Conservation (phyloP, 352 stramenopile genomes). For the Phytophthora syringae region DNA sequence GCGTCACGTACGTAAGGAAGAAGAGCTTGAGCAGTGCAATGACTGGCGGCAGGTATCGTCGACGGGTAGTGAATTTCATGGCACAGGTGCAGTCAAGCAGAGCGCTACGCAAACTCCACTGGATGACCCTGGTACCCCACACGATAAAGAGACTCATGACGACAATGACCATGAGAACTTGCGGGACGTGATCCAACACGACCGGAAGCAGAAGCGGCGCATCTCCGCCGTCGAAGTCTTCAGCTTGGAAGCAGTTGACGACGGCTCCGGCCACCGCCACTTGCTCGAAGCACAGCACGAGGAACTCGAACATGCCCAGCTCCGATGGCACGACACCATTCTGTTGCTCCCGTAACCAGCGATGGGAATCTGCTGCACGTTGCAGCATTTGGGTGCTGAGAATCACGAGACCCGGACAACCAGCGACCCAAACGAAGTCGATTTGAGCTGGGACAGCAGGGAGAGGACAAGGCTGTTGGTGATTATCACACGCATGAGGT, state of each 20-base stretch:
- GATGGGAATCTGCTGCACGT: constrained; percentile 23
- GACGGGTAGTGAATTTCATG: constrained; percentile 28
- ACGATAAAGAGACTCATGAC: constrained; percentile 29
- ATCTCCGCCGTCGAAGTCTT: constrained; percentile 21
- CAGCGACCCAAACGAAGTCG: neutral
- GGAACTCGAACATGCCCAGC: constrained; percentile 40
- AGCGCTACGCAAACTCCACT: constrained; percentile 31
- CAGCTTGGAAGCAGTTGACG: constrained; percentile 42
- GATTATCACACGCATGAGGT: neutral
- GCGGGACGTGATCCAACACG: constrained; percentile 30
- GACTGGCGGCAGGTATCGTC: constrained; percentile 31
- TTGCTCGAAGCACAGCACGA: constrained; percentile 44
- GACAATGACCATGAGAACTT: constrained; percentile 35
- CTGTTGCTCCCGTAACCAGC: constrained; percentile 32
- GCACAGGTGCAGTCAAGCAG: constrained; percentile 23
- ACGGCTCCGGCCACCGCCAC: constrained; percentile 38
- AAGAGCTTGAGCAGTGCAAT: constrained; percentile 39
- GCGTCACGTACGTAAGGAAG: constrained; percentile 31
- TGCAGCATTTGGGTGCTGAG: constrained; percentile 26
- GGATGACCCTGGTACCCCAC: constrained; percentile 31
- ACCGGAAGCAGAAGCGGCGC: constrained; percentile 26
- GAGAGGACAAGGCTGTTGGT: neutral
- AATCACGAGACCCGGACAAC: neutral
- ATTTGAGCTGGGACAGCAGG: neutral
- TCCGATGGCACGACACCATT: constrained; percentile 30